Conservation (phyloP, 768 basidiomycete species). For the Tricholomella constricta region DNA sequence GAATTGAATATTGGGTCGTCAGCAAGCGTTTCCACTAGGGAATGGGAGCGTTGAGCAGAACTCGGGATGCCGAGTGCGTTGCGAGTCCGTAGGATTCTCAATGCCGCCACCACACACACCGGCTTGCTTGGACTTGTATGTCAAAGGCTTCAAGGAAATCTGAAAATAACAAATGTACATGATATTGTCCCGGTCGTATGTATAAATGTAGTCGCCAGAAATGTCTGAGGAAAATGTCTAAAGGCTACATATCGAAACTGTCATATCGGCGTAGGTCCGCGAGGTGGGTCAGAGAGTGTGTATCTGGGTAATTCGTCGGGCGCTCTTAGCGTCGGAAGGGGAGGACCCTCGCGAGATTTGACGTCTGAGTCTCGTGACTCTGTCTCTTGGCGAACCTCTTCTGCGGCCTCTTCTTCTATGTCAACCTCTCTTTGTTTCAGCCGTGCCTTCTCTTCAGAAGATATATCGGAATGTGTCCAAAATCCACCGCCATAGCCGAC, state of each 20-base stretch:
- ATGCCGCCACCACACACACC: not conserved
- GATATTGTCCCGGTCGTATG: not conserved
- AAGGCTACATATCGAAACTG: not conserved
- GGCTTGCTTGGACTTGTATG: slow-evolving; percentile 16
- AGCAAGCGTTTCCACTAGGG: not conserved
- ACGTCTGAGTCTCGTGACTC: slow-evolving; percentile 12
- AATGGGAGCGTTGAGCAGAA: not conserved
- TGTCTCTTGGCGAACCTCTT: slow-evolving; percentile 12
- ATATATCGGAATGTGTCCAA: slow-evolving; percentile 37
- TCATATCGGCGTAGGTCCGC: not conserved
- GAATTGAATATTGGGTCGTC: not conserved
- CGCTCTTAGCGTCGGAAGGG: not conserved
- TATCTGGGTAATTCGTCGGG: slow-evolving; percentile 23
- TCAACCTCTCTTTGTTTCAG: slow-evolving; percentile 21
- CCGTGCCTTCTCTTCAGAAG: slow-evolving; percentile 33
- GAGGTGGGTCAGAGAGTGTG: slow-evolving; percentile 7
- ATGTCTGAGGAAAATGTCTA: not conserved
- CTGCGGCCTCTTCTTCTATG: slow-evolving; percentile 1
- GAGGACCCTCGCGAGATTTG: slow-evolving; percentile 8
- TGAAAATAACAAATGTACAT: not conserved
- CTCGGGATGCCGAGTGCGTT: not conserved
- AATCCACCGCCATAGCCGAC: slow-evolving; percentile 36
- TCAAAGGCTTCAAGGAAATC: slow-evolving; percentile 5
- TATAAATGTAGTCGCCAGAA: not conserved
- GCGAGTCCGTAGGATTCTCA: not conserved